These are phyloP conservation scores for Chenopodium quinoa DNA, from an alignment of 148 eudicot genomes.

Conservation along the genomic window DNA sequence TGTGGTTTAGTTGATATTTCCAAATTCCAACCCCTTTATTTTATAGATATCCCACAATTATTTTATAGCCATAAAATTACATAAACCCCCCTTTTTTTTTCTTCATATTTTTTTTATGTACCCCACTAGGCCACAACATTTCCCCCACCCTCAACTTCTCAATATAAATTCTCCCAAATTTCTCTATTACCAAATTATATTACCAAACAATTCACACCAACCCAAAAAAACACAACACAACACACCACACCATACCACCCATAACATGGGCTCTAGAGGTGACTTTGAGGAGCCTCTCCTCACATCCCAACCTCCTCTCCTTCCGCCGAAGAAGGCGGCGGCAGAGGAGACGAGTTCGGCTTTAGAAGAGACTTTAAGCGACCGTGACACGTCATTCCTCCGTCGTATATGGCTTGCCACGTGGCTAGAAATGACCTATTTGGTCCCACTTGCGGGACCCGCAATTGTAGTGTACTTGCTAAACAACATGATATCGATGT, in stretches of 20 bases:
- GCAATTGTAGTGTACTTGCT: slow-evolving; percentile 55
- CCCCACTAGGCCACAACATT: neutral
- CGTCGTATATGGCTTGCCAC: slow-evolving; percentile 34
- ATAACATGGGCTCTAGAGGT: slow-evolving; percentile 5
- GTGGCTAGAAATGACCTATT: slow-evolving; percentile 28
- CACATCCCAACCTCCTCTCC: neutral
- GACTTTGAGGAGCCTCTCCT: neutral
- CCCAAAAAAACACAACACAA: too few species aligned
- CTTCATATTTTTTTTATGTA: too few species aligned
- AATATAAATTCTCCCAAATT: too few species aligned
- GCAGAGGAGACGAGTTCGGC: slow-evolving; percentile 22
- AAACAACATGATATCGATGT: slow-evolving; percentile 42
- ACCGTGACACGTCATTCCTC: slow-evolving; percentile 13
- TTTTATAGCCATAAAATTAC: too few species aligned
- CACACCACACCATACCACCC: neutral
- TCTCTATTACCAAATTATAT: too few species aligned
- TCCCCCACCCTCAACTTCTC: neutral
- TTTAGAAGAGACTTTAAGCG: slow-evolving; percentile 33
- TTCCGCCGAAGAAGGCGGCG: neutral
- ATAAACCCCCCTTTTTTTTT: too few species aligned
- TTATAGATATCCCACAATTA: too few species aligned
- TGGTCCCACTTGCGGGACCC: slow-evolving; percentile 46
- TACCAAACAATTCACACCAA: too few species aligned
- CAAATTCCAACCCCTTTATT: neutral
- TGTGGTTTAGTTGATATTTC: neutral